A percentile compares a stretch with the other conserved stretches of the same genome.
Evolutionary conservation across 176 grass and related monocot species (phyloP).

Genomic region (Musa troglodytarum): DNA sequence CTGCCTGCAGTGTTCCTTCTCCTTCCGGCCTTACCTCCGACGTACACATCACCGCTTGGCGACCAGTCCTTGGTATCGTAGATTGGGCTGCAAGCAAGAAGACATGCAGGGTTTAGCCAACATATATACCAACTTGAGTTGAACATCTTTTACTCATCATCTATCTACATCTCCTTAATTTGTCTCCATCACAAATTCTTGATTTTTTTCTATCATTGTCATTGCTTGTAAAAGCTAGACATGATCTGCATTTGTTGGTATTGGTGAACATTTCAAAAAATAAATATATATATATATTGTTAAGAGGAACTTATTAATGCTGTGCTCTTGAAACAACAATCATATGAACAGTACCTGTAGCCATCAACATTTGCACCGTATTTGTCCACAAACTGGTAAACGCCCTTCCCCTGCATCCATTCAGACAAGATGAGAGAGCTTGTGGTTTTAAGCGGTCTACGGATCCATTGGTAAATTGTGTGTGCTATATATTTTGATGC

Average conservation of each 20-base stretch:
- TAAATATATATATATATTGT: too few relatives aligned
- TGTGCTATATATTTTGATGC: background rate
- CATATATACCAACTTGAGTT: background rate
- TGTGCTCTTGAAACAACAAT: too few relatives aligned
- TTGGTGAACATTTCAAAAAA: too few relatives aligned
- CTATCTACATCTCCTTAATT: background rate
- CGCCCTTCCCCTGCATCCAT: constrained; percentile 20
- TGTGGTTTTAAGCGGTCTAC: too few relatives aligned
- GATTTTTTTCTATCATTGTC: too few relatives aligned
- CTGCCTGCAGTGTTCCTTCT: too few relatives aligned
- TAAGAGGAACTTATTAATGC: too few relatives aligned
- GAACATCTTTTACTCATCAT: background rate
- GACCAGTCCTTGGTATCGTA: constrained; percentile 68
- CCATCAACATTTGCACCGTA: constrained; percentile 91
- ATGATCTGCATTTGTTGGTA: too few relatives aligned
- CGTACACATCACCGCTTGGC: constrained; percentile 59
- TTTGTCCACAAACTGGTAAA: constrained; percentile 56
- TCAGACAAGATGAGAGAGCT: background rate
- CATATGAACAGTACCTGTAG: constrained; percentile 28
- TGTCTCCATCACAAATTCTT: too few relatives aligned
- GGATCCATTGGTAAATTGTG: background rate
- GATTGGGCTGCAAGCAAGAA: constrained; percentile 51
- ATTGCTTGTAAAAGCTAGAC: too few relatives aligned
- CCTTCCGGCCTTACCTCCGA: constrained; percentile 39
- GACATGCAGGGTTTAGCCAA: background rate